phyloP scores from a whole-genome alignment of 805 yeast genomes.

The Kodamaea restingae region DNA sequence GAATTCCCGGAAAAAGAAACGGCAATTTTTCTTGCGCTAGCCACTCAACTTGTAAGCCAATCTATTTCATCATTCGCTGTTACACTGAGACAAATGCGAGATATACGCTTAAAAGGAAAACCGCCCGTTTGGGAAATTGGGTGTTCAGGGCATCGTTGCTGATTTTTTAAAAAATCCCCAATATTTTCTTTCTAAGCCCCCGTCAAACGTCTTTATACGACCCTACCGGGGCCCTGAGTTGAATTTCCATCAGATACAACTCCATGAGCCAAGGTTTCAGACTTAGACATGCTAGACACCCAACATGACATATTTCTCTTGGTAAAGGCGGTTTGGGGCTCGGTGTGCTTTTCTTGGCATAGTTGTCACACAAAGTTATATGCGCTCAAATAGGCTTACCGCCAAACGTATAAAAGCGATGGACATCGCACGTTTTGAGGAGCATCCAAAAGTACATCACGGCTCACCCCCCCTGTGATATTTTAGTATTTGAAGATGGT shows the following conservation, averaged over 20 bases:
- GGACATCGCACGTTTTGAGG: background rate
- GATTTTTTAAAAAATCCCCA: too few species aligned
- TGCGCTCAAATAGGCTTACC: too few species aligned
- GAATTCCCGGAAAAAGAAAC: background rate
- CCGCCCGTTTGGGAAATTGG: too few species aligned
- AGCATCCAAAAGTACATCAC: slow-evolving; percentile 1
- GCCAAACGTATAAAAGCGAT: background rate
- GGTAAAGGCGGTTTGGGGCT: background rate
- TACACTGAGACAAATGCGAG: too few species aligned
- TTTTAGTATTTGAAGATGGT: slow-evolving; percentile 29
- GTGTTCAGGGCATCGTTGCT: too few species aligned
- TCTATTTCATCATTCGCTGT: too few species aligned
- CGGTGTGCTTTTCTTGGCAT: background rate
- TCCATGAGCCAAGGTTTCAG: too few species aligned
- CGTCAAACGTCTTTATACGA: background rate
- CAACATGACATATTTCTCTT: slow-evolving; percentile 1
- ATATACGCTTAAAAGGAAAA: too few species aligned
- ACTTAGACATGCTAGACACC: too few species aligned
- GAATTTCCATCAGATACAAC: background rate
- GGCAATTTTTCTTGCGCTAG: background rate
- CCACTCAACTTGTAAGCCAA: too few species aligned
- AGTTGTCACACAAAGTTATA: background rate
- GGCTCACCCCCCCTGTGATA: slow-evolving; percentile 7
- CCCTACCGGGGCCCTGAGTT: background rate
- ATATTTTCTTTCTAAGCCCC: background rate